These are phyloP conservation scores for Aspergillus quadrilineatus DNA, from an alignment of 2,329 filamentous ascomycete species.

Conservation along the genomic window DNA sequence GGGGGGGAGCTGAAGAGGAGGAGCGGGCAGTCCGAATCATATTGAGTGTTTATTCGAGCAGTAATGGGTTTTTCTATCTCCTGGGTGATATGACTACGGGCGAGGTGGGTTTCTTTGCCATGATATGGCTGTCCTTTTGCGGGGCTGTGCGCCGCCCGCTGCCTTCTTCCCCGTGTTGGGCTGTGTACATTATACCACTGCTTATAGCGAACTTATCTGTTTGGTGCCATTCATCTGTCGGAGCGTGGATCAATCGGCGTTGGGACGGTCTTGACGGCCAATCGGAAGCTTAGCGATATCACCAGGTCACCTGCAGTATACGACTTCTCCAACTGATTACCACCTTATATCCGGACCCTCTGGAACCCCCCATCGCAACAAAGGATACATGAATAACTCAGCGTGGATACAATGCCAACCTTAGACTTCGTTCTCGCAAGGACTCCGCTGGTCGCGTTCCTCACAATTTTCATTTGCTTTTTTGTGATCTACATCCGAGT, in stretches of 20 bases:
- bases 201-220: neutral
- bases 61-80: constrained; percentile 1
- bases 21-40: neutral
- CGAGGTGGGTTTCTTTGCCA: neutral
- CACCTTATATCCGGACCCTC: neutral
- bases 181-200: constrained; percentile 12
- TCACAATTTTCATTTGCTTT: constrained; percentile 9
- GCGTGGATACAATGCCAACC: neutral
- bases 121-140: neutral
- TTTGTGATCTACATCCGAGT: constrained; percentile 17
- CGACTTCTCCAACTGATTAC: constrained; percentile 7
- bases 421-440: neutral
- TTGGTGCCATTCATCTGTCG: constrained; percentile 4
- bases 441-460: neutral
- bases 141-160: neutral
- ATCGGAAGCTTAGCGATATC: constrained; percentile 17
- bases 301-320: neutral
- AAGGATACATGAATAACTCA: neutral
- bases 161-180: constrained; percentile 17
- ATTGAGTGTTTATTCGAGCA: neutral
- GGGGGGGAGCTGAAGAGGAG: constrained; percentile 12
- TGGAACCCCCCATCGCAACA: neutral
- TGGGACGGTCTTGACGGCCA: constrained; percentile 15
- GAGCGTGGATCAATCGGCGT: constrained; percentile 17
- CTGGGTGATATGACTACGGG: constrained; percentile 5